Evolutionary conservation across 495 filamentous ascomycete species (phyloP), one percentile per base, ranked within the genome.

Genomic region (Xylaria curta): DNA sequence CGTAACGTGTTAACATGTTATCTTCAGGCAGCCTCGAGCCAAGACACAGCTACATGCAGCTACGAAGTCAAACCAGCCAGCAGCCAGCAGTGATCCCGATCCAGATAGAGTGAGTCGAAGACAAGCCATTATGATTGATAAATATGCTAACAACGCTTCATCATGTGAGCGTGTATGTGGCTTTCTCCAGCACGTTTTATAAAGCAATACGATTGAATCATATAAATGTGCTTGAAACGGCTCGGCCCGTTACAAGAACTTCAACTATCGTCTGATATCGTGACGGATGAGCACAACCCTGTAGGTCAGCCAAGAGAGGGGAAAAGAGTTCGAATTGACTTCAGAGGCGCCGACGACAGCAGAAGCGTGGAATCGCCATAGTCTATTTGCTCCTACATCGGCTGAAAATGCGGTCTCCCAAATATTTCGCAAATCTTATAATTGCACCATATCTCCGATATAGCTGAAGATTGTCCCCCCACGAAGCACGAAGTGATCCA

Each of bases 311-410:
- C 1, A 60, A 10, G 31, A 60, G 33, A 60, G 19, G 15, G 17
- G 28, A 15, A 15, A 15, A 21, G 17, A 38, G 58, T 60, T 60
- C 38, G 33, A 38, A 33, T 21, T 38, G 58, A 60, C 58, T 21
- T 60, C 38, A 38, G 58, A 21, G 56, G 17, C 56, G n/a, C 33
- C n/a, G 56, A 36, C 59, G 38, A 28, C 17, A n/a, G 58, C 33
- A n/a, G 58, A 60, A 60, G 58, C 58, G 38, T 38, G 33, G 58
- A 44, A 63, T 44, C 38, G 5, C 33, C 60, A 44, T 44, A 38
- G 38, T 13, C 15, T 26, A 4, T 26, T 63, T 44, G 38, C 60
- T 44, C 60, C 60, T 63, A 6, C 44, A 42, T 44, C 36, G 36
- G 38, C n/a, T 9, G 4, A 15, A 62, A 42, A 33, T 4, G 38